Conservation (phyloP, 140 eudicot species). For the Bidens hawaiensis region DNA sequence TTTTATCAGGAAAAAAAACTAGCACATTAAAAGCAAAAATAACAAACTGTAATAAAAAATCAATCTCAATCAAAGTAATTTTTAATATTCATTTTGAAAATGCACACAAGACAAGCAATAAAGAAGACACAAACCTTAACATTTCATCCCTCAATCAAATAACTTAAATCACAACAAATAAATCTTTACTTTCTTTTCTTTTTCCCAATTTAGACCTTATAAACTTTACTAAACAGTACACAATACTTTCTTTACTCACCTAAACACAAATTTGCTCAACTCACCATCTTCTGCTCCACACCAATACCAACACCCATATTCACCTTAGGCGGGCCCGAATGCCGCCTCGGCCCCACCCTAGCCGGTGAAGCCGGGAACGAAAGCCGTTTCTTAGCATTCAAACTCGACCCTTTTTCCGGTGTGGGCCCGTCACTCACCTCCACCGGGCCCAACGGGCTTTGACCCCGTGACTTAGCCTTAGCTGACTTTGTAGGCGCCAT, state of each 20-base stretch:
- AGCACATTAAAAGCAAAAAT: not conserved
- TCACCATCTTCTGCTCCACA: slow-evolving; percentile 27
- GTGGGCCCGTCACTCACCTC: slow-evolving; percentile 27
- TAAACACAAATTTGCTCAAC: slow-evolving; percentile 15
- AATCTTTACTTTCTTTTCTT: slow-evolving; percentile 5
- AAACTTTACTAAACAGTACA: slow-evolving; percentile 26
- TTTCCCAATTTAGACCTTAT: slow-evolving; percentile 12
- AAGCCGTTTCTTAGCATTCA: slow-evolving; percentile 56
- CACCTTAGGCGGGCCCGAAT: slow-evolving; percentile 66
- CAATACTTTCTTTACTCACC: slow-evolving; percentile 19
- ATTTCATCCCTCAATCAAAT: slow-evolving; percentile 34
- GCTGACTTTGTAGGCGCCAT: slow-evolving; percentile 68
- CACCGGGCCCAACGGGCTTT: slow-evolving; percentile 54
- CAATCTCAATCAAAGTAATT: slow-evolving; percentile 10
- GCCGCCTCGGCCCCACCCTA: slow-evolving; percentile 60
- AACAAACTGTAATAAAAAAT: not conserved
- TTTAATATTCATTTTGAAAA: slow-evolving; percentile 29
- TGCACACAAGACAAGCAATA: slow-evolving; percentile 35
- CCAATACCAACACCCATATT: slow-evolving; percentile 32
- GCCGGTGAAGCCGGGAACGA: slow-evolving; percentile 69
- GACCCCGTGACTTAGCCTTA: slow-evolving; percentile 48
- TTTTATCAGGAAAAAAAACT: too few species aligned
- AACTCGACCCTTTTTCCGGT: slow-evolving; percentile 35
- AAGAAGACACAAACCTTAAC: slow-evolving; percentile 29
- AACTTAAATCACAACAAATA: slow-evolving; percentile 34